Percentiles rank a stretch among this genome's conserved stretches.
These are phyloP conservation scores for Pseudogymnoascus sp. DNA, from an alignment of 2,329 filamentous ascomycete species.

Conservation along the genomic window DNA sequence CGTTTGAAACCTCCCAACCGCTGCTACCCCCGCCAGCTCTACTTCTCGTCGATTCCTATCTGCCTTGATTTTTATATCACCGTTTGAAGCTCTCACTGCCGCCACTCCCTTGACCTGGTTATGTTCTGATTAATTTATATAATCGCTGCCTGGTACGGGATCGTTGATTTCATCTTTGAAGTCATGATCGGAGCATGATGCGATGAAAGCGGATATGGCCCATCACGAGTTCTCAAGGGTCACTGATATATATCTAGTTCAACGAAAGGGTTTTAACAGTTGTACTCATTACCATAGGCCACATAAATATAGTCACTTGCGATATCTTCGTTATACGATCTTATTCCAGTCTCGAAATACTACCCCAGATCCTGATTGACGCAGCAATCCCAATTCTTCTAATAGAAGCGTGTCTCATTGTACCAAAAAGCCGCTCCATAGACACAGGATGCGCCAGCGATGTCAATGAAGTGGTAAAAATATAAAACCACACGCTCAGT, in stretches of 20 bases:
- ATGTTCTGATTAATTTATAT: neutral
- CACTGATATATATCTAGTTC: neutral
- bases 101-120: neutral
- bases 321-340: neutral
- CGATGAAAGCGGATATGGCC: too few relatives aligned
- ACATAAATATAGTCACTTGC: neutral
- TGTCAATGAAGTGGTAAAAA: neutral
- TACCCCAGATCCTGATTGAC: neutral
- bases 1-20: neutral
- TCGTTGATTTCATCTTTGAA: too few relatives aligned
- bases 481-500: neutral
- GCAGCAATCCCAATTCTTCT: neutral
- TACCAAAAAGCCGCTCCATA: neutral
- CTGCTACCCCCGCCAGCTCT: neutral
- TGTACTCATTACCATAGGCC: neutral
- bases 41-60: neutral
- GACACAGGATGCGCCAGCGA: neutral
- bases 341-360: slow-evolving; percentile 7
- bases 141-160: too few relatives aligned
- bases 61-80: neutral
- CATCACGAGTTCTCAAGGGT: too few relatives aligned
- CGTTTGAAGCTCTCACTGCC: neutral
- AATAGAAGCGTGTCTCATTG: neutral
- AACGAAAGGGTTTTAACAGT: neutral
- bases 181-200: too few relatives aligned